Evolutionary conservation across 768 basidiomycete species (phyloP), one percentile per base, ranked within the genome.

Genomic region (Lactarius deliciosus): DNA sequence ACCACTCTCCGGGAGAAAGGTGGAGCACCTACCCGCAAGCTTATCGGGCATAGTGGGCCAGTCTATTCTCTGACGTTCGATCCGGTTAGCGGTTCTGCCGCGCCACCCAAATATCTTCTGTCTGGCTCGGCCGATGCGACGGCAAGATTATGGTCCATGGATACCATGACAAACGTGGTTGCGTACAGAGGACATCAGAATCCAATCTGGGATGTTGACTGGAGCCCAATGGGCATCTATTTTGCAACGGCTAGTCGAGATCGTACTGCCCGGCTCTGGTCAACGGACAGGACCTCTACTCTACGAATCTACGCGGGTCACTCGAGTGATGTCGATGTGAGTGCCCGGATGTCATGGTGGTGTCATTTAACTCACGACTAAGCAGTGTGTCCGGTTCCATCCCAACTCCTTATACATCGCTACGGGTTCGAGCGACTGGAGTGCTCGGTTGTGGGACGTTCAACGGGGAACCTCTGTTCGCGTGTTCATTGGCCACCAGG

Each of bases 201-300:
- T 76, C 95, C 97, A 0, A 89, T 99, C 0, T 99, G 97, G 97
- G 97, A 98, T 72, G 95, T 96, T 15, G 90, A 98, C 75, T 99
- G 97, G 97, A 96, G 93, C 73, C 96, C 97, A 11, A 88, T 94
- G 82, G 96, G 97, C 5, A 86, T 96, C n/a, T 98, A 99, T 78
- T 99, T 99, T 76, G 96, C 97, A 8, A 96, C 92, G 20, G 96
- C 87, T 20, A 96, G 95, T 72, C 81, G 97, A 61, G 97, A 99
- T 76, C 81, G 93, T 66, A 97, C 97, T 5, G 97, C 97, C 0
- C 83, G 96, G 73, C 81, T 99, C 60, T 99, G 97, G 97, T 94
- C 92, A 22, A 96, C 96, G 1, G 97, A 99, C 74, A 82, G 94
- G 65, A 87, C 87, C 11, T 86, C 88, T 7, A 91, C 94, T 65